Conservation (phyloP, 305 asterid species). For the Salvia sclarea region DNA sequence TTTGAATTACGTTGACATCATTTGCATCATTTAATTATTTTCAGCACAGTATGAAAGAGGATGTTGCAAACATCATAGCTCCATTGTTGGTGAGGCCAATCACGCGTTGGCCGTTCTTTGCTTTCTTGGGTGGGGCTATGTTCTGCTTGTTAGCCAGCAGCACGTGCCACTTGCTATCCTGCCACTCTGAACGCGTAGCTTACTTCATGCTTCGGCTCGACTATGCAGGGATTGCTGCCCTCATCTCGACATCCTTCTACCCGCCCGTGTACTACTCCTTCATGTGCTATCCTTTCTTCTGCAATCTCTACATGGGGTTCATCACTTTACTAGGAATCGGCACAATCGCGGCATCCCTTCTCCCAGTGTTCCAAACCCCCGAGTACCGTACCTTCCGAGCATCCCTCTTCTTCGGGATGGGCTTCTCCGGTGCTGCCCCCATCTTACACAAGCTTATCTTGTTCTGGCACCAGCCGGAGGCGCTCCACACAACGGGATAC, state of each 20-base stretch:
- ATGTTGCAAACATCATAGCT: constrained; percentile 74
- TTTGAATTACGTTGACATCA: constrained; percentile 11
- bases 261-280: constrained; percentile 95
- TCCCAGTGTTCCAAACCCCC: constrained; percentile 83
- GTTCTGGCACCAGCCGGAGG: constrained; percentile 90
- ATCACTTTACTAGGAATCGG: constrained; percentile 77
- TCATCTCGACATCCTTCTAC: constrained; percentile 88
- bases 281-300: constrained; percentile 89
- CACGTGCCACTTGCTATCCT: constrained; percentile 83
- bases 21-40: constrained; percentile 23
- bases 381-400: constrained; percentile 83
- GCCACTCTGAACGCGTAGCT: constrained; percentile 83
- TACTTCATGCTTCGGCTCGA: constrained; percentile 90
- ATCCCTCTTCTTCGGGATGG: constrained; percentile 82
- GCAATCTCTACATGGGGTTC: constrained; percentile 83
- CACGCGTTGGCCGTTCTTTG: constrained; percentile 97
- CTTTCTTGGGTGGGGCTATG: constrained; percentile 97
- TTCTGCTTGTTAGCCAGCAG: constrained; percentile 94
- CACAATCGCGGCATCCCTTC: constrained; percentile 69
- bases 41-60: constrained; percentile 82
- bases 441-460: constrained; percentile 82
- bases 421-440: constrained; percentile 79
- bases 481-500: constrained; percentile 75
- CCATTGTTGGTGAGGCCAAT: constrained; percentile 77
- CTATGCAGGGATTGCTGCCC: constrained; percentile 90